These are phyloP conservation scores for Marasmius sp. DNA, from an alignment of 1,284 basidiomycete genomes.

Conservation along the genomic window DNA sequence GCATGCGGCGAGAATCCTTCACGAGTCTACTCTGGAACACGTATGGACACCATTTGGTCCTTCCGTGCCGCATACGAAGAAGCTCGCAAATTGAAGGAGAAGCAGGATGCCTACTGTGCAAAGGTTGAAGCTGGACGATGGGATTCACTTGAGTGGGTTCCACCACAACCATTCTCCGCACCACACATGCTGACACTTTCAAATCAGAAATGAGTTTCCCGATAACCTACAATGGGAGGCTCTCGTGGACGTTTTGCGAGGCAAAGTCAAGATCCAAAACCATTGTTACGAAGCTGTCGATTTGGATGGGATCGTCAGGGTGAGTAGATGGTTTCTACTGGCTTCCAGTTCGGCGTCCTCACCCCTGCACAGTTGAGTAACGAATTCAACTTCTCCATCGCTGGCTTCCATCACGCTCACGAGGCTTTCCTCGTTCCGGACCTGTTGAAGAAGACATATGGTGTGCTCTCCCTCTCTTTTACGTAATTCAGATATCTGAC, in stretches of 20 bases:
- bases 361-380: constrained; percentile 54
- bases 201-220: constrained; percentile 61
- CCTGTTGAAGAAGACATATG: constrained; percentile 73
- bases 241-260: constrained; percentile 80
- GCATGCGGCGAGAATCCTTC: constrained; percentile 33
- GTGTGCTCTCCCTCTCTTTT: constrained; percentile 26
- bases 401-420: constrained; percentile 86
- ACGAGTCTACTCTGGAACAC: constrained; percentile 38
- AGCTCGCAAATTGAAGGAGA: constrained; percentile 60
- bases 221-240: constrained; percentile 80
- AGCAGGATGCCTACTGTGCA: constrained; percentile 63
- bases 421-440: constrained; percentile 86
- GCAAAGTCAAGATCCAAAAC: constrained; percentile 63
- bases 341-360: constrained; percentile 1
- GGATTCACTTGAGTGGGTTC: not conserved
- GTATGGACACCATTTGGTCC: constrained; percentile 19
- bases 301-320: constrained; percentile 68
- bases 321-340: constrained; percentile 27
- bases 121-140: constrained; percentile 37
- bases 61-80: constrained; percentile 45
- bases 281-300: constrained; percentile 85
- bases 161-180: not conserved
- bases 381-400: constrained; percentile 81
- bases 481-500: not conserved
- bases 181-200: constrained; percentile 47